Conservation (phyloP, 1,284 basidiomycete genomes). For the Meira miltonrushii region DNA sequence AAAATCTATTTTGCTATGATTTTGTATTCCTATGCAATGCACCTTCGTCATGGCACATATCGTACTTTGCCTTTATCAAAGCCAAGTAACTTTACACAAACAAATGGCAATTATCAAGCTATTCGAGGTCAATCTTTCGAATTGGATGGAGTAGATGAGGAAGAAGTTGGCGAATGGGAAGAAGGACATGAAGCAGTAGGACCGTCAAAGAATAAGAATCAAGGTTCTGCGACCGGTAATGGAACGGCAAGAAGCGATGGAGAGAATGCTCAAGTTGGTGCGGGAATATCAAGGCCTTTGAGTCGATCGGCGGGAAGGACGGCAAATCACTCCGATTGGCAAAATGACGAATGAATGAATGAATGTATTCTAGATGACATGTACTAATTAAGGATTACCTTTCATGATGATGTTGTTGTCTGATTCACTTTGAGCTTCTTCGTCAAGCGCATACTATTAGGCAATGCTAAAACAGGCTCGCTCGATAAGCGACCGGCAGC, state of each 20-base stretch:
- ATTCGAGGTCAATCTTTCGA: conserved; percentile 13
- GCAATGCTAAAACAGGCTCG: conserved; percentile 28
- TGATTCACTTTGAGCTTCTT: conserved; percentile 14
- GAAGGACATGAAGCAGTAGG: conserved; percentile 25
- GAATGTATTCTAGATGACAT: not conserved
- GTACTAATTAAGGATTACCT: not conserved
- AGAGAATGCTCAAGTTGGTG: not conserved
- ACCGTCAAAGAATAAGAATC: conserved; percentile 1
- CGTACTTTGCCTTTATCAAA: conserved; percentile 67
- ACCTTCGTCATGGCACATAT: conserved; percentile 86
- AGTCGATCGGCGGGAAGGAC: not conserved
- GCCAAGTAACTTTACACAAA: conserved; percentile 57
- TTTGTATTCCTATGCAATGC: conserved; percentile 87
- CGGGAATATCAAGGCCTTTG: not conserved
- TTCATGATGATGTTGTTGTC: not conserved
- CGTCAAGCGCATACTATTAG: conserved; percentile 42
- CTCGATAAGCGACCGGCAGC: conserved; percentile 23
- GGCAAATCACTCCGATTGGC: not conserved
- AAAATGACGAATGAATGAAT: not conserved
- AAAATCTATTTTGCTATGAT: conserved; percentile 88
- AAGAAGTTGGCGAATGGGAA: conserved; percentile 34
- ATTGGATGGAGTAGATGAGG: conserved; percentile 11
- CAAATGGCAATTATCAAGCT: conserved; percentile 8
- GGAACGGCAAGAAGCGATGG: not conserved
- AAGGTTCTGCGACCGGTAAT: not conserved